phyloP scores from a whole-genome alignment of 768 basidiomycete genomes.

The Collybia nuda region DNA sequence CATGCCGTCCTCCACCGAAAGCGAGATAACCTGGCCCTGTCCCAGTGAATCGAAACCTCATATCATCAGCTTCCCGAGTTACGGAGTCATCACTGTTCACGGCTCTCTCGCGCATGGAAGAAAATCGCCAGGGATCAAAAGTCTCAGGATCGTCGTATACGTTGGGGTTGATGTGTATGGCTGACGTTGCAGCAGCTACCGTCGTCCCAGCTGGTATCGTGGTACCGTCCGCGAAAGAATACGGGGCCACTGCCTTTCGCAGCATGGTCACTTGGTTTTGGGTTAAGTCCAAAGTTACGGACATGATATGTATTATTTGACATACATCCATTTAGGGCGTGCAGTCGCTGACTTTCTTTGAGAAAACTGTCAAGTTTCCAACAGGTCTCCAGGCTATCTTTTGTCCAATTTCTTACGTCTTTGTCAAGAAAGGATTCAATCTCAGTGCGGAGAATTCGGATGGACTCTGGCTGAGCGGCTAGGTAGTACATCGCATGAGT shows the following conservation, averaged over 20 bases:
- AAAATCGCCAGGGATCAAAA: slow-evolving; percentile 45
- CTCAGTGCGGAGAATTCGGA: slow-evolving; percentile 30
- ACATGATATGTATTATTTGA: background rate
- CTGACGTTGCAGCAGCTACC: slow-evolving; percentile 3
- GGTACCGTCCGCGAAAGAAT: slow-evolving; percentile 9
- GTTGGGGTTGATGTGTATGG: slow-evolving; percentile 14
- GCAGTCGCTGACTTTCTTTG: slow-evolving; percentile 29
- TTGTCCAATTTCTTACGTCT: background rate
- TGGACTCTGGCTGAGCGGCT: slow-evolving; percentile 23
- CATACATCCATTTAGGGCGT: slow-evolving; percentile 26
- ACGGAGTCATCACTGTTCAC: slow-evolving; percentile 13
- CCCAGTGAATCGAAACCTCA: slow-evolving; percentile 23
- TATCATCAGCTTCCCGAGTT: slow-evolving; percentile 10
- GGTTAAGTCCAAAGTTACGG: slow-evolving; percentile 18
- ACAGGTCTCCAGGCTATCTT: slow-evolving; percentile 8
- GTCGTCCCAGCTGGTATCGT: slow-evolving; percentile 6
- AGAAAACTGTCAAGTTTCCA: slow-evolving; percentile 34
- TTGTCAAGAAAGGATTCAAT: slow-evolving; percentile 21
- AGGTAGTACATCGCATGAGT: slow-evolving; percentile 27
- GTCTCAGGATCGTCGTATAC: slow-evolving; percentile 29
- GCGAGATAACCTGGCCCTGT: slow-evolving; percentile 26
- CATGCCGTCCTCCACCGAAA: slow-evolving; percentile 36
- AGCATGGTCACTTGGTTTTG: slow-evolving; percentile 22
- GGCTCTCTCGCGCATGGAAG: slow-evolving; percentile 12
- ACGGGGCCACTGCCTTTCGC: slow-evolving; percentile 16